Percentiles rank a stretch among this genome's conserved stretches.
Conservation (phyloP, 116 monocot species). For the Iris pallida region DNA sequence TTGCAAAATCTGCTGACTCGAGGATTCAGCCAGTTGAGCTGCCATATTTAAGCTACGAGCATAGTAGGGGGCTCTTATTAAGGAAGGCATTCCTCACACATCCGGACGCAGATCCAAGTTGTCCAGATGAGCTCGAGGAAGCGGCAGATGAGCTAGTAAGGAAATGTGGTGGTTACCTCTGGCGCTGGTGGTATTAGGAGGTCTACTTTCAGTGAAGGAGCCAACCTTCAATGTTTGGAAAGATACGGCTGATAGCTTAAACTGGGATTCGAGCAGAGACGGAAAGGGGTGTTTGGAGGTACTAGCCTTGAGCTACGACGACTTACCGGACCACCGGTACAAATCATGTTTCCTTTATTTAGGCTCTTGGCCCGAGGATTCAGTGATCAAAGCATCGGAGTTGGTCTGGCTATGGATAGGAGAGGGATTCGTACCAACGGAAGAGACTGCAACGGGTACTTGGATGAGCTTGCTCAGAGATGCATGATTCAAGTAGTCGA, state of each 20-base stretch:
- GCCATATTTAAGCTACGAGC: not conserved
- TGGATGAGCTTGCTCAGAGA: conserved; percentile 16
- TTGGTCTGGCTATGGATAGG: conserved; percentile 25
- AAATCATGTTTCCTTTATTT: conserved; percentile 29
- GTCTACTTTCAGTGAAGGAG: conserved; percentile 22
- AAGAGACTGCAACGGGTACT: conserved; percentile 20
- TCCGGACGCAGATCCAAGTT: not conserved
- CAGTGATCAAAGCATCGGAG: not conserved
- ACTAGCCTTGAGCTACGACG: conserved; percentile 22
- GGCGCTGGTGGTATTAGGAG: conserved; percentile 29
- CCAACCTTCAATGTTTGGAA: conserved; percentile 10
- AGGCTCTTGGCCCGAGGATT: conserved; percentile 17
- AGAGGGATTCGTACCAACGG: conserved; percentile 20
- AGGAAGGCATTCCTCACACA: conserved; percentile 17
- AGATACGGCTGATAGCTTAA: conserved; percentile 7
- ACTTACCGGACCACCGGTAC: conserved; percentile 20
- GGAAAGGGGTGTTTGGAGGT: conserved; percentile 17
- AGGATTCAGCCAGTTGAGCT: not conserved
- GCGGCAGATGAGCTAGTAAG: not conserved
- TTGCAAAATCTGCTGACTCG: conserved; percentile 10
- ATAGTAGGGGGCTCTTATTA: conserved; percentile 28
- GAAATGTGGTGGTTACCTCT: conserved; percentile 32
- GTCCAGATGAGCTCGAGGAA: conserved; percentile 18
- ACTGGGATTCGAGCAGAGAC: conserved; percentile 9
- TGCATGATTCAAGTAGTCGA: conserved; percentile 16